These are phyloP conservation scores for Suhomyces emberorum DNA, from an alignment of 805 yeast genomes.

Conservation along the genomic window DNA sequence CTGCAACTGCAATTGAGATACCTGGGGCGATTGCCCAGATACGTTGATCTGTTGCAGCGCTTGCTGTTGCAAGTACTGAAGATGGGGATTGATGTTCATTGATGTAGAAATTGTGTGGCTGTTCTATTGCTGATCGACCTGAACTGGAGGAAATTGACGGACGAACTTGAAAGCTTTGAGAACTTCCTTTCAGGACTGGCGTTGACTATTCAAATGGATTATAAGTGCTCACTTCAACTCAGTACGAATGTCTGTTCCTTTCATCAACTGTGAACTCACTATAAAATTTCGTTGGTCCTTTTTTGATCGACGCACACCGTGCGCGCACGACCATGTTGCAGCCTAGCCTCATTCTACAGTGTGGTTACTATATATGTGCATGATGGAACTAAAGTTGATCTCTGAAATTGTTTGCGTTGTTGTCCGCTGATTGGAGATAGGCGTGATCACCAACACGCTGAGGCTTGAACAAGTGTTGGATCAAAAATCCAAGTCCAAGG, in stretches of 20 bases:
- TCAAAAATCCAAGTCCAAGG: constrained; percentile 70
- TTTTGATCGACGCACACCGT: constrained; percentile 1
- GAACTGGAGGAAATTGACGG: too few species aligned
- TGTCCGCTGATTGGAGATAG: constrained; percentile 34
- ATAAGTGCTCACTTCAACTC: too few species aligned
- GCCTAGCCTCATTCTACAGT: too few species aligned
- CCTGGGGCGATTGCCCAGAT: constrained; percentile 32
- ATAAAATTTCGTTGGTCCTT: constrained; percentile 6
- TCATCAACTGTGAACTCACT: neutral
- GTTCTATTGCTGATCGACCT: too few species aligned
- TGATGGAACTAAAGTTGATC: constrained; percentile 20
- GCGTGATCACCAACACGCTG: constrained; percentile 80
- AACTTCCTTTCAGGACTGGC: too few species aligned
- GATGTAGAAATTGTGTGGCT: too few species aligned
- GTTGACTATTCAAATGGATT: too few species aligned
- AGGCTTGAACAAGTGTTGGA: constrained; percentile 83
- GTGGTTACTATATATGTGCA: too few species aligned
- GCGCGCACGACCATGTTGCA: constrained; percentile 4
- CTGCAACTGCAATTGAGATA: constrained; percentile 28
- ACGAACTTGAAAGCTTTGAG: too few species aligned
- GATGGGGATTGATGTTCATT: constrained; percentile 43
- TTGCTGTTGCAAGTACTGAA: constrained; percentile 39
- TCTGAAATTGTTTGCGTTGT: constrained; percentile 9
- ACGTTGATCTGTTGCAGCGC: constrained; percentile 17
- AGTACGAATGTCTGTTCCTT: neutral